A percentile compares a stretch with the other conserved stretches of the same genome.
Conservation (phyloP, 257 asterid species). For the Solanum sitiens region DNA sequence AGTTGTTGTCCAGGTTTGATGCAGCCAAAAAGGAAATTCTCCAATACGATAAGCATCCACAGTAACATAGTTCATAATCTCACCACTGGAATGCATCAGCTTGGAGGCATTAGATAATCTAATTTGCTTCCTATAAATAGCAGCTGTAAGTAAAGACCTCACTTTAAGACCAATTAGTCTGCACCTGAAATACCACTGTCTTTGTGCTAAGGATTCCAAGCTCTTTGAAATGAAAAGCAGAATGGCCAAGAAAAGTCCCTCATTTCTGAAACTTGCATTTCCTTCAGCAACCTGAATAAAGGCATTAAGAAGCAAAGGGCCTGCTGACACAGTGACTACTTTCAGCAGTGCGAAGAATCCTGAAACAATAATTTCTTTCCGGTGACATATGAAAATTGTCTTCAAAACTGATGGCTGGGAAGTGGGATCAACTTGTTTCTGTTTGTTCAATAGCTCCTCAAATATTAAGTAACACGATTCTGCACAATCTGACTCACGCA, state of each 20-base stretch:
- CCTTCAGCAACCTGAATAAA: slow-evolving; percentile 69
- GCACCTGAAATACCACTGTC: slow-evolving; percentile 62
- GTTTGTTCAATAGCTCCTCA: slow-evolving; percentile 27
- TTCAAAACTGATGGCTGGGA: slow-evolving; percentile 61
- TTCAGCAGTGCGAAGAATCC: slow-evolving; percentile 38
- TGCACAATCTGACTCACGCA: slow-evolving; percentile 34
- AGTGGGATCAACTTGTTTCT: slow-evolving; percentile 29
- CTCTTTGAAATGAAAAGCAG: slow-evolving; percentile 50
- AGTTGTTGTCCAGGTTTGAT: slow-evolving; percentile 10
- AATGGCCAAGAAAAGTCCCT: slow-evolving; percentile 46
- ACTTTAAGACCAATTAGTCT: slow-evolving; percentile 34
- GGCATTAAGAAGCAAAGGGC: slow-evolving; percentile 65
- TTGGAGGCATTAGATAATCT: background rate
- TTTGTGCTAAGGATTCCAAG: slow-evolving; percentile 59
- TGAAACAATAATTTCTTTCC: slow-evolving; percentile 43
- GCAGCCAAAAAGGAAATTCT: slow-evolving; percentile 9
- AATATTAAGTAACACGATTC: slow-evolving; percentile 49
- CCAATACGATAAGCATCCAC: slow-evolving; percentile 13
- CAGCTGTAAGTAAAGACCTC: slow-evolving; percentile 6
- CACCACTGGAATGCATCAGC: slow-evolving; percentile 11
- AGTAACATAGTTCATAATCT: slow-evolving; percentile 10
- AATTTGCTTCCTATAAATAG: slow-evolving; percentile 5
- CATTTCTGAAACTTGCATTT: slow-evolving; percentile 21
- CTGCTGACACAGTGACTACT: slow-evolving; percentile 55
- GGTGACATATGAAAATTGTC: slow-evolving; percentile 12